Evolutionary conservation across 2,329 filamentous ascomycete species (phyloP), one percentile per base, ranked within the genome.

Genomic region (Thelonectria discophora): DNA sequence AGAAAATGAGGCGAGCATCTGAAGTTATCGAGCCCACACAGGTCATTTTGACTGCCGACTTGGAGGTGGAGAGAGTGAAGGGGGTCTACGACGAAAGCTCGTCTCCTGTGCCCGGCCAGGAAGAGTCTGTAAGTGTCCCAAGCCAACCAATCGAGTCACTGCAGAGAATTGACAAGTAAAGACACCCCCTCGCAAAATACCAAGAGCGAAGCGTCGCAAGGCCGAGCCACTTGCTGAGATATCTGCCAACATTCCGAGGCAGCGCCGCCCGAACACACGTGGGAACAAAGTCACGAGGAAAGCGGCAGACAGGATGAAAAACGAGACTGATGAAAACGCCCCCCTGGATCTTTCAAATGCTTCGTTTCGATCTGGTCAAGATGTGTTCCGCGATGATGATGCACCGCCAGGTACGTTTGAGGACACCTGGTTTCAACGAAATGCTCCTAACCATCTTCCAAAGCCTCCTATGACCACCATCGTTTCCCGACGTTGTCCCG

Each of bases 1-100:
- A 86, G 57, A 84, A 86, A 60, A 87, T 94, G 76, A 83, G 88
- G 68, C 75, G 82, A 54, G 87, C 86, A 17, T 93, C 91, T 1
- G 81, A 84, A 65, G 80, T 82, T 2, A 86, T 93, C 34, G 83
- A 86, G 58, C 85, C 88, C 9, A 85, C 77, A 0, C 90, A 93
- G 76, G 78, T 86, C 20, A 85, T 93, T 50, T 90, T 89, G 78
- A 81, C 83, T 34, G 71, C 79, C 2, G 77, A 82, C 37, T 79
- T 86, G 17, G 77, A 82, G 46, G 74, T 86, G 11, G 79, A 84
- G 69, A 80, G 82, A 53, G 74, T 79, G 27, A 82, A 86, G 58
- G 82, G 86, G 62, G 85, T 90, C 37, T 90, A 89, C 67, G 84
- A 84, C 46, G 86, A 86, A 40, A 81, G 80, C 42, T 84, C 86